phyloP scores from a whole-genome alignment of 257 asterid genomes.

The Echites panduratus region DNA sequence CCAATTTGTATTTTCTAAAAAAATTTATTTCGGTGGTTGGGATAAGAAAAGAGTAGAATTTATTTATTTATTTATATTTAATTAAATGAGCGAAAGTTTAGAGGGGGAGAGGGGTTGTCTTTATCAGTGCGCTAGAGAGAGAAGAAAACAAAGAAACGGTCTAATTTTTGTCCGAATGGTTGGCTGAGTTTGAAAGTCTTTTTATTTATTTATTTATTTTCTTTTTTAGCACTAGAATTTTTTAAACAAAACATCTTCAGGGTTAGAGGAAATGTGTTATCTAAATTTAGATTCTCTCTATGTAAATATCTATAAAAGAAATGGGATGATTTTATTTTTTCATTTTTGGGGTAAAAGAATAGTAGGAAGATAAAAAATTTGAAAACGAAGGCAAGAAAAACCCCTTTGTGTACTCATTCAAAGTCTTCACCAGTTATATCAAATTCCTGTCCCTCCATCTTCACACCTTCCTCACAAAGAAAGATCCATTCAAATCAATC shows the following conservation, averaged over 20 bases:
- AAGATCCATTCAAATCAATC: slow-evolving; percentile 16
- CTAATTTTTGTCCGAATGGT: not conserved
- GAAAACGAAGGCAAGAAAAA: not conserved
- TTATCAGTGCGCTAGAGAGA: not conserved
- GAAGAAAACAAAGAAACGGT: not conserved
- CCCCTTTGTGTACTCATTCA: not conserved
- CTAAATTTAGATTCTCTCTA: too few relatives aligned
- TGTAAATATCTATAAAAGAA: too few relatives aligned
- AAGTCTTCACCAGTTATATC: slow-evolving; percentile 9
- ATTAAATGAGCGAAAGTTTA: too few relatives aligned
- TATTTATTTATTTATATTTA: too few relatives aligned
- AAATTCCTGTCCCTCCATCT: slow-evolving; percentile 7
- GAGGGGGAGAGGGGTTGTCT: not conserved
- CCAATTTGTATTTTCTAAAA: too few relatives aligned
- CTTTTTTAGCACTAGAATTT: not conserved
- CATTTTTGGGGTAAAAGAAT: too few relatives aligned
- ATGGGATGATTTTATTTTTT: too few relatives aligned
- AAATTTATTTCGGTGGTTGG: too few relatives aligned
- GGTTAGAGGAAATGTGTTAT: too few relatives aligned
- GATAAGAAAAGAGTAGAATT: too few relatives aligned
- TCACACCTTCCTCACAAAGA: slow-evolving; percentile 11
- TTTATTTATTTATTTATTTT: too few relatives aligned
- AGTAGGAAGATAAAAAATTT: not conserved
- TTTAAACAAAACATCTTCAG: too few relatives aligned
- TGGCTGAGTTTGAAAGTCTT: not conserved